phyloP scores from a whole-genome alignment of 257 asterid genomes.

The Voacanga thouarsii region DNA sequence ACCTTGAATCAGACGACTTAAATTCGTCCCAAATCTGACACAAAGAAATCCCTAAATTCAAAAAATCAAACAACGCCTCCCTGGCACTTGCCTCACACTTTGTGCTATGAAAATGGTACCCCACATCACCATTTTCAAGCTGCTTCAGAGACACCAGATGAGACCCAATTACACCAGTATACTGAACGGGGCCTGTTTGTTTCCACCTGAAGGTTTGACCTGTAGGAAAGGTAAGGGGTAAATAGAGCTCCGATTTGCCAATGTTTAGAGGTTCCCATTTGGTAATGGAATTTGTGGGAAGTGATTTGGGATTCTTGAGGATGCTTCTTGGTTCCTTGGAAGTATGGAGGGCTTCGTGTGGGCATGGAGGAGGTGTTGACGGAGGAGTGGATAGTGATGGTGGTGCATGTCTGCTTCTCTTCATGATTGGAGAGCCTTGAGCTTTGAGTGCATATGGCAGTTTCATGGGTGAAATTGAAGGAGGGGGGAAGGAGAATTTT shows the following conservation, averaged over 20 bases:
- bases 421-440: constrained; percentile 19
- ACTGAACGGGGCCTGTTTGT: constrained; percentile 67
- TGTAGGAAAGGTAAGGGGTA: constrained; percentile 94
- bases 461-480: not conserved
- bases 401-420: constrained; percentile 12
- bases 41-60: constrained; percentile 70
- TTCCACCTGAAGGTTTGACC: constrained; percentile 97
- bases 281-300: constrained; percentile 27
- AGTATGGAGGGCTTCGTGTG: constrained; percentile 5
- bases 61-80: constrained; percentile 56
- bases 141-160: constrained; percentile 80
- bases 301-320: constrained; percentile 34
- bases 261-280: constrained; percentile 61
- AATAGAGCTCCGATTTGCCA: constrained; percentile 64
- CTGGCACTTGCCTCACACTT: constrained; percentile 36
- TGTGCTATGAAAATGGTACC: constrained; percentile 49
- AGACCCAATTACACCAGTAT: constrained; percentile 71
- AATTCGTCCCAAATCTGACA: constrained; percentile 68
- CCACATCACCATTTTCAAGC: constrained; percentile 52
- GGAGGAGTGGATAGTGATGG: constrained; percentile 20
- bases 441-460: not conserved
- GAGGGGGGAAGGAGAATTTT: not conserved
- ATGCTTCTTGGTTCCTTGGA: constrained; percentile 34
- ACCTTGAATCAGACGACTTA: constrained; percentile 67
- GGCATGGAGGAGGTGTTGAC: constrained; percentile 20